Percentiles rank a stretch among this genome's conserved stretches.
Evolutionary conservation across 768 basidiomycete species (phyloP).

Genomic region (Suillus subaureus): DNA sequence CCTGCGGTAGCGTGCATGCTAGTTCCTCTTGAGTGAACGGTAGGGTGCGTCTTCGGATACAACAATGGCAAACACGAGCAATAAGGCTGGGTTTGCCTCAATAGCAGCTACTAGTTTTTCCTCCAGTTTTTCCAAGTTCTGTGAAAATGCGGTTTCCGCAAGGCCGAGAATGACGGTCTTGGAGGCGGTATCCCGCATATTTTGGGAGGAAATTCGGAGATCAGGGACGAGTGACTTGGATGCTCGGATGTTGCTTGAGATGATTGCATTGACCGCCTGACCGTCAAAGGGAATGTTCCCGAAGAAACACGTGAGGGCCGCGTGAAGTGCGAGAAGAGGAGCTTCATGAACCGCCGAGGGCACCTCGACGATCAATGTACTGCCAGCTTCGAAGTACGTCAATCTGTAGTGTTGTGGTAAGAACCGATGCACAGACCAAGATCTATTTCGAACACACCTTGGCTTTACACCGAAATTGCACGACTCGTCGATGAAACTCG

Average conservation of each 20-base stretch:
- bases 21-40: no score
- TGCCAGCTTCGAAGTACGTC: background rate
- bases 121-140: accelerated
- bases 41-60: no score
- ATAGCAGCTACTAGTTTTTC: background rate
- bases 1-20: no score
- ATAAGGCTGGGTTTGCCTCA: no score
- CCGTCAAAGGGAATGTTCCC: background rate
- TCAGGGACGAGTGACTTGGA: background rate
- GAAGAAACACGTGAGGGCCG: background rate
- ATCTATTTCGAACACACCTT: background rate
- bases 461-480: background rate
- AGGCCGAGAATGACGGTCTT: background rate
- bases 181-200: background rate
- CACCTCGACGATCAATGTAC: background rate
- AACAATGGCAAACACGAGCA: no score
- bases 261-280: background rate
- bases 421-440: background rate
- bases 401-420: background rate
- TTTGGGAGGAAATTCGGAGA: background rate
- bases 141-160: background rate
- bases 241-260: background rate
- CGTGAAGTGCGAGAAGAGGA: background rate
- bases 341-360: background rate
- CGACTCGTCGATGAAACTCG: background rate